These are phyloP conservation scores for Vitis vinifera DNA, from an alignment of 164 flowering plant species.

Conservation along the genomic window ASM3070453v1 NC_081810.1:8989501-8990000, in stretches of 20 bases:
- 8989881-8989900: slow-evolving; percentile 47
- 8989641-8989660: no score
- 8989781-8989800: neutral
- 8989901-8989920: slow-evolving; percentile 51
- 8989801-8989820: slow-evolving; percentile 30
- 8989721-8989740: no score
- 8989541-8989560: slow-evolving; percentile 48
- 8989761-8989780: neutral
- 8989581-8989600: neutral
- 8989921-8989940: slow-evolving; percentile 41
- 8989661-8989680: no score
- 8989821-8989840: slow-evolving; percentile 47
- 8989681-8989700: no score
- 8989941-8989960: slow-evolving; percentile 9
- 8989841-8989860: slow-evolving; percentile 40
- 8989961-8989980: neutral
- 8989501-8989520: slow-evolving; percentile 42
- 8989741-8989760: neutral
- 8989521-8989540: slow-evolving; percentile 42
- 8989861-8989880: slow-evolving; percentile 39
- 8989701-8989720: no score
- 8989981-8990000: neutral
- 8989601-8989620: neutral
- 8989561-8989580: slow-evolving; percentile 30
- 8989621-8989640: no score